Base-by-base conservation (phyloP, 495 filamentous ascomycete species). In the Aspergillus carlsbadensis region DNA sequence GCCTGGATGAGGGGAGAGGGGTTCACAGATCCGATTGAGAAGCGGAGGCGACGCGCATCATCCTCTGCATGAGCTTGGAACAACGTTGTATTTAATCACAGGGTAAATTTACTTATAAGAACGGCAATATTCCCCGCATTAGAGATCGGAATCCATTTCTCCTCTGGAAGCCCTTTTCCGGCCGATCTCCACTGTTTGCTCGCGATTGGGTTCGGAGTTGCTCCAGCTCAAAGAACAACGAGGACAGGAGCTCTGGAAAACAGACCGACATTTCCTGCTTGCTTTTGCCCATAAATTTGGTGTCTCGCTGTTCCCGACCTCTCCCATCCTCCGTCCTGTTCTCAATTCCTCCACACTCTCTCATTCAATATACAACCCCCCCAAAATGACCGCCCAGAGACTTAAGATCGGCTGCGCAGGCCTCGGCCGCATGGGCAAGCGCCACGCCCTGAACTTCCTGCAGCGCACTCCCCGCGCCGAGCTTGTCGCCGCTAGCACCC, bases 1-100 rank as follows among this genome's bases (percentile, higher is more conserved):
- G 83, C 84, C 24, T 86, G 86, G 79, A 65, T 92, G 57, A 82
- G 88, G 52, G 93, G 93, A 0, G 84, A 89, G 58, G 85, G 84
- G 14, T 83, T 80, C 60, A 69, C 70, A 20, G 84, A 86, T 67
- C 72, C 69, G 10, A 63, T 73, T 8, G 69, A 70, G 39, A 56
- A 14, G 51, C 62, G 64, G 66, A 70, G 56, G 72, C 61, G 26
- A 58, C 54, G 18, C 33, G 41, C 31, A 31, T 52, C 37, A 57
- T 44, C 36, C 29, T 41, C 17, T 55, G 10, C 8, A 18, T 20
- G 6, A 29, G 26, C 14, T 33, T n/a, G n/a, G 13, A 11, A 13
- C 50, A 11, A 18, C 10, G 13, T 15, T 17, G 39, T 15, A 41
- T 14, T 41, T 41, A 17, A 15, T 41, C 7, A 13, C 35, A 10